These are phyloP conservation scores for Acanthamoeba polyphaga DNA, from an alignment of 208 protist genomes.

Conservation along the genomic window DNA sequence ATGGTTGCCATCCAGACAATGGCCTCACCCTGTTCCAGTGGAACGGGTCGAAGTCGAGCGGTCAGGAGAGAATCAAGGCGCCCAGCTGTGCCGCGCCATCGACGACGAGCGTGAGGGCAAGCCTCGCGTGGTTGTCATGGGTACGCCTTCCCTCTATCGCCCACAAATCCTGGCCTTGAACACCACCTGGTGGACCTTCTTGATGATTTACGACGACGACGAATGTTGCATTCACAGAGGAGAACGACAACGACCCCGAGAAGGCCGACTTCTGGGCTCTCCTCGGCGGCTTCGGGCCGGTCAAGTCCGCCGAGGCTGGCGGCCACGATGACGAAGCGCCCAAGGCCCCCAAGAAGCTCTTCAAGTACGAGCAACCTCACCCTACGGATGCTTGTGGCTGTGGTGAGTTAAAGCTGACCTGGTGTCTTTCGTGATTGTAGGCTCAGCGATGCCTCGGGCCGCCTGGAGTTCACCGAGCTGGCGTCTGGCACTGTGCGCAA, in stretches of 20 bases:
- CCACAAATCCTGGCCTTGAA: neutral
- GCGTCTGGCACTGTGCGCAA: neutral
- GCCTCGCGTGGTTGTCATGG: constrained; percentile 33
- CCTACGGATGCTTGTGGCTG: too few species aligned
- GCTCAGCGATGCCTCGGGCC: constrained; percentile 57
- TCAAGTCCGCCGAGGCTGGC: constrained; percentile 57
- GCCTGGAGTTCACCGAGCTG: constrained; percentile 9
- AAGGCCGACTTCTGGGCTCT: constrained; percentile 55
- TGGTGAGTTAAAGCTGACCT: too few species aligned
- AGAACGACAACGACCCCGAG: constrained; percentile 10
- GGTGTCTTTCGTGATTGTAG: neutral
- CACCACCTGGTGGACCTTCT: too few species aligned
- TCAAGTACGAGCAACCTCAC: neutral
- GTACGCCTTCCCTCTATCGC: neutral
- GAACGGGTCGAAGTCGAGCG: constrained; percentile 81
- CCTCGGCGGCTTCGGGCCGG: constrained; percentile 11
- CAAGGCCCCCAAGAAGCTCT: constrained; percentile 58
- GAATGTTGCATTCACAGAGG: too few species aligned
- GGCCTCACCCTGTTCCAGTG: constrained; percentile 84
- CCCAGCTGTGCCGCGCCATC: constrained; percentile 74
- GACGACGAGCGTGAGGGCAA: constrained; percentile 75
- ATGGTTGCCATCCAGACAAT: constrained; percentile 82
- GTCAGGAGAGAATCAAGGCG: constrained; percentile 83
- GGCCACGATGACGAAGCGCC: neutral
- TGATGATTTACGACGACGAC: too few species aligned